Base-by-base conservation (phyloP, 1,284 basidiomycete genomes). In the Stereum hirsutum region DNA sequence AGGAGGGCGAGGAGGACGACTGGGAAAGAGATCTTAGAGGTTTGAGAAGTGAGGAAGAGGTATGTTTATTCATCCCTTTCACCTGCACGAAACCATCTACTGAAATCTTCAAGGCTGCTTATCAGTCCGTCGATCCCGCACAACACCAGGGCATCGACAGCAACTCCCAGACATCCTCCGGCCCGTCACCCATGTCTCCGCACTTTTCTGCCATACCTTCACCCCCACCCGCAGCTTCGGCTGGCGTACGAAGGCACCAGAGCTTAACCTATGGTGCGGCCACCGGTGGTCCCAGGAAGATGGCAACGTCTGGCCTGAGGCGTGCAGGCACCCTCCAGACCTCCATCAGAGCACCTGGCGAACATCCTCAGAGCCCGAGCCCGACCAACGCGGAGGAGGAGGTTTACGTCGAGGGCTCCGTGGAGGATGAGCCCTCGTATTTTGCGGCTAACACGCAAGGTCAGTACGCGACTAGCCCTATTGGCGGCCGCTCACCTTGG, bases 1-100 rank as follows among this genome's bases (percentile, higher is more conserved):
- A 87, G 54, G 85, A 88, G 53, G 84, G 78, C 52, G 85, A 89
- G 49, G 86, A 89, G 59, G 86, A 88, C 51, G 81, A 85, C 47
- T 89, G 87, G 86, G 84, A 86, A 57, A 66, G 70, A 34, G 78
- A 78, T 27, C 71, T 81, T 55, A 70, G 69, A 12, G 77, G 74
- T 56, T 69, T 60, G 61, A 60, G 60, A 44, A 60, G 75, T 50
- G 79, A 83, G 36, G 82, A 82, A 31, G 81, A 80, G 63, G 81
- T 81, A 7, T 10, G 7, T 20, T 20, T 5, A 7, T 38, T 24
- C 20, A 3, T 5, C 2, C 20, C 21, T 14, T 19, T 10, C 11
- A 11, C n/a, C 17, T 19, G 4, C 4, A 11, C 2, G 11, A 10
- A 19, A n/a, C 20, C 14, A 11, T 35, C 34, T 11, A 14, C 34